Base-by-base conservation (phyloP, 352 stramenopile genomes). In the Blastocystis hominis region DNA sequence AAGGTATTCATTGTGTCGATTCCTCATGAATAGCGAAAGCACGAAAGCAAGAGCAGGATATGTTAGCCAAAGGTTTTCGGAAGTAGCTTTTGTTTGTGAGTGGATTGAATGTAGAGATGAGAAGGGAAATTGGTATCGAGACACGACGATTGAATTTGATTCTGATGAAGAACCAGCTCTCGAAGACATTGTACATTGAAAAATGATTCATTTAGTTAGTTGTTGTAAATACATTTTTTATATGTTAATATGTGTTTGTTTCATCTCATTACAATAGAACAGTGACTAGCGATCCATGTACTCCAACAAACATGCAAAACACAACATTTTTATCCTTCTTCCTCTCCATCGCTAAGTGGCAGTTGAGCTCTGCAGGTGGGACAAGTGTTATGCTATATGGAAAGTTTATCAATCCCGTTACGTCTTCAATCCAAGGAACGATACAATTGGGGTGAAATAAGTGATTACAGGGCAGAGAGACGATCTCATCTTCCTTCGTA, bases 331-430 rank as follows among this genome's bases (percentile, higher is more conserved):
- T 59, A 40, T 62, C 20, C 9, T 34, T 84, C 72, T 30, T 68
- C 55, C n/a, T 84, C 72, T 13, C n/a, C 42, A 0, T 64, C 36
- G 42, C 72, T 68, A 0, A 30, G 50, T 30, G 72, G 72, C 40
- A 84, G 50, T 24, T 63, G n/a, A 0, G 50, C 47, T 66, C 72
- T 46, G 56, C 72, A 84, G 4, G 47, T 84, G 20, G 72, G 72
- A 68, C 72, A 84, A 5, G 72, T 84, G 72, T 84, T 84, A 53
- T 84, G 72, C 72, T 84, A 84, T 20, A 66, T 34, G 5, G 36
- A 7, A 84, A 1, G 59, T 9, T 6, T 24, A 30, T 47, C 0
- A 9, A 15, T 34, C 10, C n/a, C 20, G 34, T 62, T 20, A 84
- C 72, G 1, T 61, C 30, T 44, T 84, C 62, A 38, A 84, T 84